These are phyloP conservation scores for Annulohypoxylon nitens DNA, from an alignment of 495 filamentous ascomycete species.

Conservation along the genomic window DNA sequence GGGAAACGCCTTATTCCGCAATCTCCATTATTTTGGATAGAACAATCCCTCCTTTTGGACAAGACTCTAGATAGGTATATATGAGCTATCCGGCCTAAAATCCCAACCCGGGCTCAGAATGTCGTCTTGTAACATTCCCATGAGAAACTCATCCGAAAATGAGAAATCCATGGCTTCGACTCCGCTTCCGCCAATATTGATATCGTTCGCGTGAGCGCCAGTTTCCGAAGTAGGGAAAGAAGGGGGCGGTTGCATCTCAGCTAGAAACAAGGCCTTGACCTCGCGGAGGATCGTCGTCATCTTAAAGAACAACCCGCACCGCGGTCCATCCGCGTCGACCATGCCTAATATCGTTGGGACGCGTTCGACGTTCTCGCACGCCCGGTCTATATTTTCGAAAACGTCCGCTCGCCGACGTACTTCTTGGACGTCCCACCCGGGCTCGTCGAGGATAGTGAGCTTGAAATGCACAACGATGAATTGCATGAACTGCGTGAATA, in stretches of 20 bases:
- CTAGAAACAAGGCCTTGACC: conserved; percentile 37
- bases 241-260: conserved; percentile 27
- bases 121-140: conserved; percentile 36
- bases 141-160: conserved; percentile 22
- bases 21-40: no score
- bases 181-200: background rate
- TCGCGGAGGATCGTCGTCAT: conserved; percentile 21
- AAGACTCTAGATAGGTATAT: conserved; percentile 14
- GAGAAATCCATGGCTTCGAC: conserved; percentile 15
- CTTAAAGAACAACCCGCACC: conserved; percentile 41
- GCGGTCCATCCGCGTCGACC: conserved; percentile 34
- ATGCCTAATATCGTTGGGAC: conserved; percentile 26
- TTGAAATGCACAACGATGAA: conserved; percentile 58
- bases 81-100: conserved; percentile 30
- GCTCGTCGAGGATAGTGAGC: conserved; percentile 54
- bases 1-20: no score
- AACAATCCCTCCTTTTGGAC: no score
- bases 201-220: background rate
- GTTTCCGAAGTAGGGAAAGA: conserved; percentile 8
- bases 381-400: conserved; percentile 34
- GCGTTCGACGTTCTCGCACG: conserved; percentile 24
- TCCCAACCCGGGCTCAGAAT: conserved; percentile 30
- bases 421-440: conserved; percentile 48
- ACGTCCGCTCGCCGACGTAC: conserved; percentile 42
- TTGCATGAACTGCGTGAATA: conserved; percentile 60